phyloP scores from a whole-genome alignment of 768 basidiomycete species.

The Amyloporia xantha region DNA sequence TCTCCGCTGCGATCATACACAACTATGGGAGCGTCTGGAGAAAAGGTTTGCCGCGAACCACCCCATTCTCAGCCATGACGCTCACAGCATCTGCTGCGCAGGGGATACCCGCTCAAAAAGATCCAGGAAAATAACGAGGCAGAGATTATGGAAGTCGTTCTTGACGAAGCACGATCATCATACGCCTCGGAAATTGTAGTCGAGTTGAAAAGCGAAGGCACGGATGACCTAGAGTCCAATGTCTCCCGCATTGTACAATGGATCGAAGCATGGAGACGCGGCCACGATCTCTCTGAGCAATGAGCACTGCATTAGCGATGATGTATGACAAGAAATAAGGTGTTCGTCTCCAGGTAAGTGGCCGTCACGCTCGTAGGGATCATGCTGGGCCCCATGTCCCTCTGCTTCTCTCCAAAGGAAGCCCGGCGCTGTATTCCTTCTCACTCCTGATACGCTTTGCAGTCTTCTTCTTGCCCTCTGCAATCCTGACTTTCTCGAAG shows the following conservation, averaged over 20 bases:
- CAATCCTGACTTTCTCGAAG: slow-evolving; percentile 41
- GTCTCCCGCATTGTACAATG: slow-evolving; percentile 83
- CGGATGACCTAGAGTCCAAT: slow-evolving; percentile 80
- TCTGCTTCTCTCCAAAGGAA: slow-evolving; percentile 10
- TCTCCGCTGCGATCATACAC: slow-evolving; percentile 79
- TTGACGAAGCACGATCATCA: slow-evolving; percentile 82
- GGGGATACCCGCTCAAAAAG: slow-evolving; percentile 84
- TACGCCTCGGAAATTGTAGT: slow-evolving; percentile 86
- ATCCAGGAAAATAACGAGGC: slow-evolving; percentile 98
- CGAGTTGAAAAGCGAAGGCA: slow-evolving; percentile 70
- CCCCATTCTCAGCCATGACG: background rate
- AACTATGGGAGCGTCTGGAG: slow-evolving; percentile 87
- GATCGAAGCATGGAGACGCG: slow-evolving; percentile 67
- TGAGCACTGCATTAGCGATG: slow-evolving; percentile 1
- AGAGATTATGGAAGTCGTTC: slow-evolving; percentile 93
- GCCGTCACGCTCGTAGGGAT: no score
- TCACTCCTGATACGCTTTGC: slow-evolving; percentile 33
- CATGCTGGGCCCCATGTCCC: slow-evolving; percentile 18
- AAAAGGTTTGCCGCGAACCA: slow-evolving; percentile 55
- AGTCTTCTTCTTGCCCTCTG: slow-evolving; percentile 43
- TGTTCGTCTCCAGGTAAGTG: no score
- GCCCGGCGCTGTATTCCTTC: slow-evolving; percentile 14
- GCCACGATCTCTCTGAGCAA: slow-evolving; percentile 12
- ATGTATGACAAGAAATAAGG: background rate
- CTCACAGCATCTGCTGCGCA: slow-evolving; percentile 25